These are phyloP conservation scores for Colletotrichum trifolii DNA, from an alignment of 2,329 filamentous ascomycete species.

Conservation along the genomic window DNA sequence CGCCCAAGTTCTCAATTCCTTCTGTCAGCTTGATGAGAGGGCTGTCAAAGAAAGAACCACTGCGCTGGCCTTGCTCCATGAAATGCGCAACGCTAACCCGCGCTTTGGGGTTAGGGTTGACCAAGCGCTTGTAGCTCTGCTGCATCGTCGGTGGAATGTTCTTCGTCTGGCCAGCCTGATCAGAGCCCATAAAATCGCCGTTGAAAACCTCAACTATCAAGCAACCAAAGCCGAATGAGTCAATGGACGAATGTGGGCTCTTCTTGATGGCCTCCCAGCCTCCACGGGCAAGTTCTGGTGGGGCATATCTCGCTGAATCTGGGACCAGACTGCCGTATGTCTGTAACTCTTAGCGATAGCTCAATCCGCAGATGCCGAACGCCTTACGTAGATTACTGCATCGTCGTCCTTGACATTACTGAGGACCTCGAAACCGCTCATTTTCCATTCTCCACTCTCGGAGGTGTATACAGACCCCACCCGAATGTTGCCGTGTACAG, in stretches of 20 bases:
- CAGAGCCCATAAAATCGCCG: slow-evolving; percentile 78
- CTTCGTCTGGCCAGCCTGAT: slow-evolving; percentile 88
- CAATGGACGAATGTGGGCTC: slow-evolving; percentile 82
- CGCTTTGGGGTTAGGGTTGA: slow-evolving; percentile 89
- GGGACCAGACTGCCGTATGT: slow-evolving; percentile 89
- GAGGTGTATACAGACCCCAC: slow-evolving; percentile 91
- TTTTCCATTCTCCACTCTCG: slow-evolving; percentile 97
- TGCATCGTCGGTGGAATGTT: slow-evolving; percentile 90
- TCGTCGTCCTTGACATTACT: slow-evolving; percentile 98
- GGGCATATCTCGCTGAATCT: slow-evolving; percentile 84
- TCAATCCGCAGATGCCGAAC: background rate
- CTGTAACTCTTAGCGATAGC: slow-evolving; percentile 52
- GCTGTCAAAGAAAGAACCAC: slow-evolving; percentile 90
- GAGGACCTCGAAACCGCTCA: slow-evolving; percentile 91
- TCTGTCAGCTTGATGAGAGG: slow-evolving; percentile 92
- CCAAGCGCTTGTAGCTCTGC: slow-evolving; percentile 87
- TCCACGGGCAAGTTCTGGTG: slow-evolving; percentile 84
- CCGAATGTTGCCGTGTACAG: slow-evolving; percentile 88
- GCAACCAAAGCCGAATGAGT: slow-evolving; percentile 87
- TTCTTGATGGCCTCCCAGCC: slow-evolving; percentile 95
- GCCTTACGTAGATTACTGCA: slow-evolving; percentile 77
- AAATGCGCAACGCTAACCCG: slow-evolving; percentile 87
- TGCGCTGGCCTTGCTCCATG: slow-evolving; percentile 85
- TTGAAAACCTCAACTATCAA: slow-evolving; percentile 94
- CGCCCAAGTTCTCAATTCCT: slow-evolving; percentile 89